Base-by-base conservation (phyloP, 768 basidiomycete species). In the Tricholoma sp. region DNA sequence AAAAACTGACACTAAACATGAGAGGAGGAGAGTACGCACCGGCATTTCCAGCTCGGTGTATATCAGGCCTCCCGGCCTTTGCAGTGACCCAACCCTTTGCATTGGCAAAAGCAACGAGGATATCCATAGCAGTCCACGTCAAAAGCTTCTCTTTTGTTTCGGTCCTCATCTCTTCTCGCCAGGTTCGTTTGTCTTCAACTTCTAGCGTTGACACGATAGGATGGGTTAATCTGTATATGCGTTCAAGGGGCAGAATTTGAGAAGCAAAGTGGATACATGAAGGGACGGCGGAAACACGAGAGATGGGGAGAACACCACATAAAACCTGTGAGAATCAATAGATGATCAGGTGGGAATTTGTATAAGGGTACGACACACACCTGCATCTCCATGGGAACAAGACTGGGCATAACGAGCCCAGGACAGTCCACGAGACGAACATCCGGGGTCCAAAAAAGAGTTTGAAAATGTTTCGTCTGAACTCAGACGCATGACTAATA, bases 401-500 rank as follows among this genome's bases (percentile, higher is more conserved):
- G 79, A 59, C 85, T 88, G 8, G 96, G 96, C 78, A 96, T 86
- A 2, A 98, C 92, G 14, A 98, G 81, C 9, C 96, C 96, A 0
- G 96, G 96, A 65, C 96, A 98, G 71, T 98, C 96, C 35, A 94
- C 92, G 8, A 98, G 80, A 47, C 93, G 88, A 59, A 98, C 81
- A 59, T 92, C 85, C 1, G 80, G 72, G 22, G 91, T 93, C 87
- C 88, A 91, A 70, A 88, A 96, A 43, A 96, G 80, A 0, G 95
- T 98, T 69, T 98, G 93, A 67, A 94, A 93, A 68, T 97, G 94
- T 72, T 96, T 97, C 3, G 94, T 97, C 91, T 89, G 60, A 12
- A 27, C 21, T 43, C 18, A 32, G 21, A 35, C 21, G 53, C 5
- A 54, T 52, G 45, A 21, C 50, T 43, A 11, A 43, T 24, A 45